Evolutionary conservation across 352 stramenopile genomes (phyloP).

Genomic region (Pythium sukuiense): DNA sequence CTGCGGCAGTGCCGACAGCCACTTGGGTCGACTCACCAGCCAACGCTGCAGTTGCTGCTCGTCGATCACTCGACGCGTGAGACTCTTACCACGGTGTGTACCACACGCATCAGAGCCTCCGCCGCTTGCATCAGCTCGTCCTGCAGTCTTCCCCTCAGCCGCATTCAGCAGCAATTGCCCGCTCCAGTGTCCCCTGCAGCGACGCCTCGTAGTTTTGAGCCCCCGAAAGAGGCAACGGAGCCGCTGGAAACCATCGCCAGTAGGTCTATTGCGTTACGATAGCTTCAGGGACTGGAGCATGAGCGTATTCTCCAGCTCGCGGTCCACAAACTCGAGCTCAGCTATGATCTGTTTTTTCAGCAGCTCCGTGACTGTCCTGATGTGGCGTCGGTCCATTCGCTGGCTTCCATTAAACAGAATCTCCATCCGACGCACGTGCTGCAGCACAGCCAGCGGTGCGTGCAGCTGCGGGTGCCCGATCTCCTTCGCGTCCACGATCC

Average conservation of each 20-base stretch:
- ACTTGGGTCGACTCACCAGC: neutral
- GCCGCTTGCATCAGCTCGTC: too few relatives aligned
- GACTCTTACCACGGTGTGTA: too few relatives aligned
- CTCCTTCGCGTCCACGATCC: conserved; percentile 8
- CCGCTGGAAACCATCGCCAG: too few relatives aligned
- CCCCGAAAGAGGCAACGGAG: too few relatives aligned
- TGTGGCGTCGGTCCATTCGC: neutral
- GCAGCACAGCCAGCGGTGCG: conserved; percentile 11
- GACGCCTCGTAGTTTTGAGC: too few relatives aligned
- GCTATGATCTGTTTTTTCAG: neutral
- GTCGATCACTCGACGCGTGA: neutral
- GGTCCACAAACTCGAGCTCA: neutral
- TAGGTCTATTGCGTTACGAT: neutral
- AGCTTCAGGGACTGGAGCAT: neutral
- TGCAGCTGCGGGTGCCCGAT: conserved; percentile 16
- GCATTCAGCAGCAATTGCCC: too few relatives aligned
- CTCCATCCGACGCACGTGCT: conserved; percentile 13
- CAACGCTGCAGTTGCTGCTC: neutral
- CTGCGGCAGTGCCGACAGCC: neutral
- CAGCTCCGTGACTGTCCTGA: neutral
- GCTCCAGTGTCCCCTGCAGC: too few relatives aligned
- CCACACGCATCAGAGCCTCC: too few relatives aligned
- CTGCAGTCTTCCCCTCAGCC: too few relatives aligned
- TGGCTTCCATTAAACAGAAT: neutral
- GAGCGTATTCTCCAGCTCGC: neutral